Evolutionary conservation across 1,139 yeast genomes (phyloP), one percentile per base, ranked within the genome.

Genomic region (Protomyces gravidus): DNA sequence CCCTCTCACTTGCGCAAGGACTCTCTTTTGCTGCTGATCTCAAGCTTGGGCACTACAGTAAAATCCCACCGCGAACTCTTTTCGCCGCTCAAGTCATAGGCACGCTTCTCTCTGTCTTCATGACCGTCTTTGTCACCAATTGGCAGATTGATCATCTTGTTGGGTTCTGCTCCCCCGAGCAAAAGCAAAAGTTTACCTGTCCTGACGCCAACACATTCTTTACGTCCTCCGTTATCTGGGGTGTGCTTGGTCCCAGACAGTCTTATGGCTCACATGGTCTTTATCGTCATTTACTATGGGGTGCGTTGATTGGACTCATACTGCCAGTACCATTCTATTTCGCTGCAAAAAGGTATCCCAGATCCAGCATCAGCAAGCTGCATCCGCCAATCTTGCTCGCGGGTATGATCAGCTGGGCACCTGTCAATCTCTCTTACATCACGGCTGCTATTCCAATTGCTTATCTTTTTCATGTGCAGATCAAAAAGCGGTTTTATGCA

Each of bases 41-140:
- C 76, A 84, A 84, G 68, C 68, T 80, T 67, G 87, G 81, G 3
- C 86, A 83, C 65, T 84, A 84, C 66, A 71, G 81, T 65, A 82
- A 83, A 66, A 70, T 84, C 28, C 81, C 86, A 0, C 88, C 87
- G 15, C 75, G 85, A 61, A 75, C 81, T 0, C 70, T 83, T 68
- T 83, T 84, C 71, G 68, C 78, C 45, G 80, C 79, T 4, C 89
- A 84, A 71, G 50, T 73, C 28, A 55, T 68, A 1, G 75, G 78
- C 4, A 69, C 75, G 2, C 45, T 62, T 28, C 30, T 63, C 19
- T 53, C 55, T 23, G 57, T 52, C 25, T 39, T 83, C 63, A 78
- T 82, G 15, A 73, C 78, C 53, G 70, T 82, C 50, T 86, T 80
- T 23, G 79, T 82, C 11, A 67, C 80, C 33, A 78, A 78, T 68